Evolutionary conservation across 2,329 filamentous ascomycete species (phyloP), one percentile per base, ranked within the genome.

Genomic region (Lachnellula occidentalis): DNA sequence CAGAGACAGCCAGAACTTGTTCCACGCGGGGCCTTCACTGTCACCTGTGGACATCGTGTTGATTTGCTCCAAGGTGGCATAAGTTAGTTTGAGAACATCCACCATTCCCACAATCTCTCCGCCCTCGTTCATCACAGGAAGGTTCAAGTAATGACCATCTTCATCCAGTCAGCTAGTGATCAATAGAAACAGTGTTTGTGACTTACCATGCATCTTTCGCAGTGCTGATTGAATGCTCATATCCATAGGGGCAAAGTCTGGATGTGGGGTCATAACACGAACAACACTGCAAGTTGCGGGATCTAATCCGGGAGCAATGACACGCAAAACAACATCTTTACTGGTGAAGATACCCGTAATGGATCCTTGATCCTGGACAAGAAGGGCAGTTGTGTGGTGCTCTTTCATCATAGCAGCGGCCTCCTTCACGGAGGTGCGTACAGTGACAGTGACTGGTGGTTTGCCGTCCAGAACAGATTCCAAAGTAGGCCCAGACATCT

Each of bases 71-170:
- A 99, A 81, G 5, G 94, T 99, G 48, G 94, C 94, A 73, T 99
- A 99, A 21, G 94, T 99, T 67, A 99, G 80, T 76, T 97, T 97
- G 59, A 99, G 82, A 56, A 99, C 94, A 72, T 99, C 94, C 24
- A 99, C 94, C 94, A 99, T 99, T 67, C 94, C 94, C 55, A 99
- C 94, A 68, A 99, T 99, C 73, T 99, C 94, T 61, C 92, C 94
- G 58, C 83, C 81, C 62, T 95, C 91, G 72, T 96, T 96, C 94
- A 99, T 99, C 59, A 99, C 94, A 8, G 94, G 94, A 45, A 99
- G 78, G 72, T 99, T 99, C 53, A 99, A 83, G 72, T 99, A 99
- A 73, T 99, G 94, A 14, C 94, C 94, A 76, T 99, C 92, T 95
- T 61, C 41, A 48, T 27, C 22, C 45, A 48, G 61, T 64, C 59